Percentiles rank a stretch among this genome's conserved stretches.
Evolutionary conservation across 2,329 filamentous ascomycete genomes (phyloP).

Genomic region (Stagonosporopsis rhizophila): DNA sequence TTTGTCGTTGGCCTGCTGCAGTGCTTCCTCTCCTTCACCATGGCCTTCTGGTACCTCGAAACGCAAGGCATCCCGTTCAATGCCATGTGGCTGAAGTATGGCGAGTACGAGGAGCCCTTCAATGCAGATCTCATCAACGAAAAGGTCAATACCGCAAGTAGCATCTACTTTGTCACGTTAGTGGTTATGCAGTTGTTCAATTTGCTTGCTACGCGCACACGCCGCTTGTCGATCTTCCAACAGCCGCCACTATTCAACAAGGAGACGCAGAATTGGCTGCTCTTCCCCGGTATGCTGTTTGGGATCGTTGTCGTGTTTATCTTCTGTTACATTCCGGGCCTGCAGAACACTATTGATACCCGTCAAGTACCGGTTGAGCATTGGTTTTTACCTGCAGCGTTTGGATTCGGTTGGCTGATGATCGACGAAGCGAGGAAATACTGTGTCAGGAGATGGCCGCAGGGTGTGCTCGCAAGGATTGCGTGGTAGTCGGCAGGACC

Average conservation of each 20-base stretch:
- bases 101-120: constrained; percentile 34
- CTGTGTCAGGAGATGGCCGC: constrained; percentile 65
- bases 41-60: constrained; percentile 54
- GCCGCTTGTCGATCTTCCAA: constrained; percentile 69
- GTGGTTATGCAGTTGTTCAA: constrained; percentile 87
- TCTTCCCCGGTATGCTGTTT: constrained; percentile 75
- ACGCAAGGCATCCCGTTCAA: constrained; percentile 68
- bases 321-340: constrained; percentile 67
- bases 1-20: constrained; percentile 68
- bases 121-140: constrained; percentile 43
- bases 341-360: constrained; percentile 69
- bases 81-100: constrained; percentile 66
- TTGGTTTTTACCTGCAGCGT: constrained; percentile 78
- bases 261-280: constrained; percentile 70
- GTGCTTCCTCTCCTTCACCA: constrained; percentile 52
- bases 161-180: constrained; percentile 80
- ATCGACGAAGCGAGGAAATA: constrained; percentile 73
- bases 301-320: constrained; percentile 73
- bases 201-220: constrained; percentile 70
- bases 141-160: constrained; percentile 69
- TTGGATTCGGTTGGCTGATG: constrained; percentile 69
- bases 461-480: constrained; percentile 63
- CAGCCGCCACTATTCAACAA: constrained; percentile 72
- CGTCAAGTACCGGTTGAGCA: constrained; percentile 71
- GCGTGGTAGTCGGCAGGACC: constrained; percentile 63